phyloP scores from a whole-genome alignment of 805 yeast genomes.

The Saccharomycopsis fibuligera region DNA sequence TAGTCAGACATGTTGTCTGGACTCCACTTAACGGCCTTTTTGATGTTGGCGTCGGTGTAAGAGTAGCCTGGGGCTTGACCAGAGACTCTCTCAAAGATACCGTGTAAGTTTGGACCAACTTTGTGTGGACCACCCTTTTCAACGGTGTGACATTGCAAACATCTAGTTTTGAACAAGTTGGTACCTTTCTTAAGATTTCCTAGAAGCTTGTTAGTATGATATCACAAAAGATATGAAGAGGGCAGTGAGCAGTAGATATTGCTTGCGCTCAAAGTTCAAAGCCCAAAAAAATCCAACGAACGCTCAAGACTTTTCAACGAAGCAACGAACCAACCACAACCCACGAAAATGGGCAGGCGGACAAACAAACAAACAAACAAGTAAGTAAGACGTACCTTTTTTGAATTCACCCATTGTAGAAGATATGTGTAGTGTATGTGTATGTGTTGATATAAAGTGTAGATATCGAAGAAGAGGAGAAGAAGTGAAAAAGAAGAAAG shows the following conservation, averaged over 20 bases:
- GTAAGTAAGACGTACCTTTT: slow-evolving; percentile 18
- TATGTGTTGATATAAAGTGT: not conserved
- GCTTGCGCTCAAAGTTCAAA: no score
- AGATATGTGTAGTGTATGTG: not conserved
- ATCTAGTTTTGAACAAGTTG: slow-evolving; percentile 96
- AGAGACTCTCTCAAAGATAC: slow-evolving; percentile 85
- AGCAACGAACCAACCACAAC: no score
- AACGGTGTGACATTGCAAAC: slow-evolving; percentile 97
- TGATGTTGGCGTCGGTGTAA: slow-evolving; percentile 97
- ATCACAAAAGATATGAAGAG: no score
- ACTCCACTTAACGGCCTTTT: slow-evolving; percentile 84
- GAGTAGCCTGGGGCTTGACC: slow-evolving; percentile 92
- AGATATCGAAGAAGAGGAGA: not conserved
- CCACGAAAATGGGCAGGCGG: no score
- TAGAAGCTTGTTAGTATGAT: slow-evolving; percentile 21
- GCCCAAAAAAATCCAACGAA: not conserved
- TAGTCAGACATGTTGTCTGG: slow-evolving; percentile 89
- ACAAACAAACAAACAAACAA: no score
- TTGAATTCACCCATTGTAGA: slow-evolving; percentile 22
- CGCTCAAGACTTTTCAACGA: no score
- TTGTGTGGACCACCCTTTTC: slow-evolving; percentile 96
- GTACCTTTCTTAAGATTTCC: slow-evolving; percentile 94
- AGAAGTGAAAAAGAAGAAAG: not conserved
- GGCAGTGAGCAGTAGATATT: no score
- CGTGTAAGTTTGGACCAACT: slow-evolving; percentile 98